Evolutionary conservation across 2,329 filamentous ascomycete genomes (phyloP).

Genomic region (Xylariaceae sp.): DNA sequence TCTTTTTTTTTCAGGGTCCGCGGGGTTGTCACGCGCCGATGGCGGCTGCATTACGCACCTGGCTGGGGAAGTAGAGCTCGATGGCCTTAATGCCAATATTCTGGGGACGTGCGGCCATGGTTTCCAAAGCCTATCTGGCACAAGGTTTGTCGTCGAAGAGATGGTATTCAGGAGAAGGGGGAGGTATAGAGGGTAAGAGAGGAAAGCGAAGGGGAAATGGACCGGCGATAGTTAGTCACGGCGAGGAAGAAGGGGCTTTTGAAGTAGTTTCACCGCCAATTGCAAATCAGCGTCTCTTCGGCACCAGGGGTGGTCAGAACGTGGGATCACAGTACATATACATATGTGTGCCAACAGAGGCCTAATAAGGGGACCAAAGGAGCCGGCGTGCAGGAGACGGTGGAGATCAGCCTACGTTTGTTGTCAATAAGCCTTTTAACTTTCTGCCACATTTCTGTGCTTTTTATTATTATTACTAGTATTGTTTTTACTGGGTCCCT

Average conservation of each 20-base stretch:
- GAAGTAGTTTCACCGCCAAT: slow-evolving; percentile 39
- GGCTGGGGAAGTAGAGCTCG: slow-evolving; percentile 85
- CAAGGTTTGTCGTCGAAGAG: slow-evolving; percentile 5
- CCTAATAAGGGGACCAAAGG: slow-evolving; percentile 12
- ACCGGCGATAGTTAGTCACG: slow-evolving; percentile 20
- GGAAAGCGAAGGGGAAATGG: slow-evolving; percentile 26
- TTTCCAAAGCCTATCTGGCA: slow-evolving; percentile 25
- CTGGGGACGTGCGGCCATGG: slow-evolving; percentile 77
- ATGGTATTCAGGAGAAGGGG: slow-evolving; percentile 14
- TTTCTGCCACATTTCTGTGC: background rate
- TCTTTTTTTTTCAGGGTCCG: background rate
- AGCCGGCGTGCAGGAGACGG: slow-evolving; percentile 21
- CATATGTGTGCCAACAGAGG: background rate
- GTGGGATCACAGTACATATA: slow-evolving; percentile 14
- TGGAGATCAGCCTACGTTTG: slow-evolving; percentile 23
- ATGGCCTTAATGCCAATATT: slow-evolving; percentile 95
- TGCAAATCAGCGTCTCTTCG: slow-evolving; percentile 30
- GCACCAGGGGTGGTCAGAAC: slow-evolving; percentile 16
- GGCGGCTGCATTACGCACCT: slow-evolving; percentile 61
- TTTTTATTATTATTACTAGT: background rate
- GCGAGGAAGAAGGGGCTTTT: slow-evolving; percentile 31
- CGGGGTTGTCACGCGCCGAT: slow-evolving; percentile 2
- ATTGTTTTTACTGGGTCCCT: background rate
- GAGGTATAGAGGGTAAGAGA: slow-evolving; percentile 9
- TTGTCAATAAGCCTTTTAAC: slow-evolving; percentile 14